Percentiles rank a stretch among this genome's conserved stretches.
Conservation (phyloP, 225 moss, liverwort and hornwort genomes). For the Thuidium tamariscinum region DNA sequence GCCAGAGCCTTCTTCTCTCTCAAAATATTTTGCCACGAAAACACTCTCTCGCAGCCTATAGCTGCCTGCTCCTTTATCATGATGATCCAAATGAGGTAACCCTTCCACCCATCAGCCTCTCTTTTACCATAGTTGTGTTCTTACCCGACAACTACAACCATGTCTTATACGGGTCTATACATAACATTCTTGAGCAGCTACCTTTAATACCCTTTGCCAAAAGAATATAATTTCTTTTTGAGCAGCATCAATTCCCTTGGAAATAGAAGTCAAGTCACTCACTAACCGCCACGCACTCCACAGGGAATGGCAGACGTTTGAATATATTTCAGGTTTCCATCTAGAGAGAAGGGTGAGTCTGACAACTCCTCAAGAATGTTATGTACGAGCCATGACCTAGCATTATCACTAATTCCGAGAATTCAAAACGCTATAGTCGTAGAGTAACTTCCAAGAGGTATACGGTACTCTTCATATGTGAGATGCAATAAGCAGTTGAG, state of each 20-base stretch:
- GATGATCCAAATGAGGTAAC: constrained; percentile 41
- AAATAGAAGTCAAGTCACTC: background rate
- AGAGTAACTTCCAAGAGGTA: background rate
- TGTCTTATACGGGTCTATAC: background rate
- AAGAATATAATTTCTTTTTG: background rate
- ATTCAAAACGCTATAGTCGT: background rate
- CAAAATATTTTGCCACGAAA: constrained; percentile 73
- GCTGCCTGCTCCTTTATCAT: constrained; percentile 84
- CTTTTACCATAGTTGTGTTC: constrained; percentile 1
- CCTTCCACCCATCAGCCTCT: constrained; percentile 53
- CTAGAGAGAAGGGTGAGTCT: background rate
- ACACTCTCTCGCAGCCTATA: constrained; percentile 94
- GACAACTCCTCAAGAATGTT: background rate
- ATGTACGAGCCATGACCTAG: background rate
- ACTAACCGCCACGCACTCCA: background rate
- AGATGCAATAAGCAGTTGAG: background rate
- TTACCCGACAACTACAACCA: constrained; percentile 5
- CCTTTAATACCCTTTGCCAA: background rate
- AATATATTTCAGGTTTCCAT: background rate
- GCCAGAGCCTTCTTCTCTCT: constrained; percentile 66
- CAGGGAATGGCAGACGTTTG: background rate
- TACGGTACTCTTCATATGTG: background rate
- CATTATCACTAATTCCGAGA: background rate
- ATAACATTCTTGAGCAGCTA: background rate
- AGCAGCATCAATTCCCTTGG: background rate